Percentiles rank a stretch among this genome's conserved stretches.
phyloP scores from a whole-genome alignment of 2,329 filamentous ascomycete genomes.

The Stemphylium vesicarium region DNA sequence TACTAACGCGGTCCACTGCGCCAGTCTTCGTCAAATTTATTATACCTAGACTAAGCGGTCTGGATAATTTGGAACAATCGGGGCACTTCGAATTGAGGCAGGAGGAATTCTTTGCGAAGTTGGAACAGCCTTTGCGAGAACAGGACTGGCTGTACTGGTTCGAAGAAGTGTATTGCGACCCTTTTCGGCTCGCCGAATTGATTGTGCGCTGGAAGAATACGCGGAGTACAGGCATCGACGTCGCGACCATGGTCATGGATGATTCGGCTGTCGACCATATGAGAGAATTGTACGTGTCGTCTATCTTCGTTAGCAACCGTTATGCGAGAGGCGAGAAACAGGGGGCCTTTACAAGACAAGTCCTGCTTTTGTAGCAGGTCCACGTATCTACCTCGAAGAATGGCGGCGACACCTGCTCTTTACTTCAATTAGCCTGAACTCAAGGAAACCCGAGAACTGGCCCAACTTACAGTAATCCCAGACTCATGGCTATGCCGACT shows the following conservation, averaged over 20 bases:
- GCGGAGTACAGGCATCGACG: constrained; percentile 10
- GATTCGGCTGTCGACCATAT: constrained; percentile 11
- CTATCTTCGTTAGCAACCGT: neutral
- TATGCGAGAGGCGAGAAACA: neutral
- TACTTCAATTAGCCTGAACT: neutral
- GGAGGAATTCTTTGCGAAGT: neutral
- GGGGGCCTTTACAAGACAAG: neutral
- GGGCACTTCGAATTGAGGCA: neutral
- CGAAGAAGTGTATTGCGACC: too few species aligned
- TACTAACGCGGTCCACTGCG: too few species aligned
- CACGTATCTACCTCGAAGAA: constrained; percentile 4
- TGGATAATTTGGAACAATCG: too few species aligned
- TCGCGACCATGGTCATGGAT: constrained; percentile 6
- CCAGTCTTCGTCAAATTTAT: too few species aligned
- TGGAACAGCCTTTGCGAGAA: too few species aligned
- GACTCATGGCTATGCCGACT: constrained; percentile 20
- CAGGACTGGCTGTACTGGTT: too few species aligned
- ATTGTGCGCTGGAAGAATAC: constrained; percentile 10
- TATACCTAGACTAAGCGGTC: too few species aligned
- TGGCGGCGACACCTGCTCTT: constrained; percentile 3
- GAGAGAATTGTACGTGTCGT: constrained; percentile 6
- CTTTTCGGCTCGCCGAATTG: neutral
- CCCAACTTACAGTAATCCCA: constrained; percentile 15
- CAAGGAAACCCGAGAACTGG: too few species aligned
- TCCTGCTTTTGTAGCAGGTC: constrained; percentile 2